These are phyloP conservation scores for Cicer arietinum DNA, from an alignment of 306 rosid species.

Conservation along the genomic window DNA sequence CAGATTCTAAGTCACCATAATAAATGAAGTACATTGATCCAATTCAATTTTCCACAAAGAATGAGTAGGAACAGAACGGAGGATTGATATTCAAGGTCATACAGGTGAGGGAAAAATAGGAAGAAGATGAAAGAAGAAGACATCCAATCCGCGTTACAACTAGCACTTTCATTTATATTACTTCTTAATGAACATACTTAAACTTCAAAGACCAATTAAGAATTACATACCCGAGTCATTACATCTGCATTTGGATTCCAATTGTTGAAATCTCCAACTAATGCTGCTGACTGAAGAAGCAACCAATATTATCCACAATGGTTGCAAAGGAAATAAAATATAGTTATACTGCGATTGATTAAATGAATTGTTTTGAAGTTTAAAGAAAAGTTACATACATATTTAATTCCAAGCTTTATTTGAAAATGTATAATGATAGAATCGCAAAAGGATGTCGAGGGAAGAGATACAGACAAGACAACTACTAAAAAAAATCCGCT, in stretches of 20 bases:
- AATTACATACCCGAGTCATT: slow-evolving; percentile 76
- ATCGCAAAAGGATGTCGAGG: slow-evolving; percentile 7
- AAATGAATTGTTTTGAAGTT: slow-evolving; percentile 22
- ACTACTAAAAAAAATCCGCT: slow-evolving; percentile 19
- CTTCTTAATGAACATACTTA: slow-evolving; percentile 23
- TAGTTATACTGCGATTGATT: slow-evolving; percentile 3
- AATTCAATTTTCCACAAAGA: slow-evolving; percentile 30
- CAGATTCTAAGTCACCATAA: background rate
- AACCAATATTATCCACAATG: slow-evolving; percentile 38
- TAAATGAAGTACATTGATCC: slow-evolving; percentile 18
- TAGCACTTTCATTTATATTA: slow-evolving; percentile 14
- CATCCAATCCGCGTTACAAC: slow-evolving; percentile 4
- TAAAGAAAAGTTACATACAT: slow-evolving; percentile 19
- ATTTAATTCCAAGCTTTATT: slow-evolving; percentile 35
- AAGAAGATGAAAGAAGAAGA: slow-evolving; percentile 22
- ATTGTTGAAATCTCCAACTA: slow-evolving; percentile 94
- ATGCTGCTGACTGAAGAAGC: slow-evolving; percentile 81
- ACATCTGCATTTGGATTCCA: slow-evolving; percentile 94
- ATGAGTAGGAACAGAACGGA: slow-evolving; percentile 26
- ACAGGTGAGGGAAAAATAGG: background rate
- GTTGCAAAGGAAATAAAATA: slow-evolving; percentile 33
- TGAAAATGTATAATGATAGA: slow-evolving; percentile 25
- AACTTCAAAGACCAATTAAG: slow-evolving; percentile 36
- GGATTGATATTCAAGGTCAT: slow-evolving; percentile 37
- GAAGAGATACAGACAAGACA: slow-evolving; percentile 20